Base-by-base conservation (phyloP, 164 flowering plant species). In the Macadamia integrifolia region DNA sequence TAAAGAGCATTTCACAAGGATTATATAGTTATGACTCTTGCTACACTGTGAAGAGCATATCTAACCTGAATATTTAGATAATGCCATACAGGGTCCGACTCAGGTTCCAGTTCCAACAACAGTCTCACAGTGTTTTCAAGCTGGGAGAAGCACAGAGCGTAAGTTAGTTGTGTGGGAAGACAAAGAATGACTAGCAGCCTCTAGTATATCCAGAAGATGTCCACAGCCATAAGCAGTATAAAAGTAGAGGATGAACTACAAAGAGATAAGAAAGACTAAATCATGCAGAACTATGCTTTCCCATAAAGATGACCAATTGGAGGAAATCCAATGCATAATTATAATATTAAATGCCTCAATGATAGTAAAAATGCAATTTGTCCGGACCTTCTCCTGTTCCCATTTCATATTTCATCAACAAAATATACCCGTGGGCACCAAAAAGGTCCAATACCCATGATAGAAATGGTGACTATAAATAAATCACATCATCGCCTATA, bases 71-170 rank as follows among this genome's bases (percentile, higher is more conserved):
- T 85, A 76, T 83, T 92, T 61, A 95, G 77, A 81, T 95, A 92
- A 78, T 92, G 98, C 97, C 98, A 89, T 31, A 95, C 93, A 74
- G 99, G 99, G 76, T 95, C 99, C 40, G 96, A 87, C 57, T 90
- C 99, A 68, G 99, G 98, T 68, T 95, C 99, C 83, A 95, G 82
- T 89, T 95, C 98, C 87, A 91, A 68, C 76, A 95, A 81, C 75
- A 95, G 81, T 79, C 99, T 86, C 76, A 92, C 99, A 48, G 86
- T 91, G 79, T 89, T 95, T 67, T 95, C 99, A 76, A 95, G 93
- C 99, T 95, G 77, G 71, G 74, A 52, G 30, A 77, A 68, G 59
- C 63, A 76, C 30, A 64, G 1, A 23, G 43, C 71, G 72, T 13
- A 30, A 35, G 53, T 66, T 57, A 78, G 67, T 52, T 43, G 60